Evolutionary conservation across 805 yeast genomes (phyloP).

Genomic region (Barnettozyma pratensis): DNA sequence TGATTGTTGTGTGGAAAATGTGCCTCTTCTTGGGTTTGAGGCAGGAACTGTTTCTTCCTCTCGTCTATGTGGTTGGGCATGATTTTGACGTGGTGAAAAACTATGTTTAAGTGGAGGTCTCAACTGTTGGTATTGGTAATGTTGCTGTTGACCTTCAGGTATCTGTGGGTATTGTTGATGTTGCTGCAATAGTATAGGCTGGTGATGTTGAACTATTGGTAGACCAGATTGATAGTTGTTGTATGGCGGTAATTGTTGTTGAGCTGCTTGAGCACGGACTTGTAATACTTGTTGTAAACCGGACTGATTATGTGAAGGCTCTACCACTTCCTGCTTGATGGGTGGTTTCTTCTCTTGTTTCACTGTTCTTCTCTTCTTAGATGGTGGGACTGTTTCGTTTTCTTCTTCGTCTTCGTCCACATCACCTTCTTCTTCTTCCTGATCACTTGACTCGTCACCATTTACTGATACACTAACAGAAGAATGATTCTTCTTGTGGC

Average conservation of each 20-base stretch:
- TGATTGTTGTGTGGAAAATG: background rate
- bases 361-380: slow-evolving; percentile 6
- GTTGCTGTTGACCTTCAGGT: slow-evolving; percentile 5
- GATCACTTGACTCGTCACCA: slow-evolving; percentile 10
- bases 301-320: background rate
- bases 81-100: background rate
- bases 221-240: slow-evolving; percentile 7
- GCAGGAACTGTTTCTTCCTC: slow-evolving; percentile 4
- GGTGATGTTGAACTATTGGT: slow-evolving; percentile 6
- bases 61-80: background rate
- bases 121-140: slow-evolving; percentile 5
- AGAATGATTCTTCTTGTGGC: slow-evolving; percentile 13
- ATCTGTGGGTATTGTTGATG: slow-evolving; percentile 3
- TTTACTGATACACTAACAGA: slow-evolving; percentile 15
- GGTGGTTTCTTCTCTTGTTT: background rate
- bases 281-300: slow-evolving; percentile 1
- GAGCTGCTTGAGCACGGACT: slow-evolving; percentile 4
- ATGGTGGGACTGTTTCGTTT: slow-evolving; percentile 5
- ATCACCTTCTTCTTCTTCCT: slow-evolving; percentile 17
- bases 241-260: background rate
- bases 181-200: slow-evolving; percentile 5
- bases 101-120: background rate
- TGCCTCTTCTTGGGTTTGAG: slow-evolving; percentile 4
- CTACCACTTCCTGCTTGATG: background rate
- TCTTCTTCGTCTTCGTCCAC: slow-evolving; percentile 12